Evolutionary conservation across 306 rosid species (phyloP), one percentile per base, ranked within the genome.

Genomic region (Quercus variabilis): DNA sequence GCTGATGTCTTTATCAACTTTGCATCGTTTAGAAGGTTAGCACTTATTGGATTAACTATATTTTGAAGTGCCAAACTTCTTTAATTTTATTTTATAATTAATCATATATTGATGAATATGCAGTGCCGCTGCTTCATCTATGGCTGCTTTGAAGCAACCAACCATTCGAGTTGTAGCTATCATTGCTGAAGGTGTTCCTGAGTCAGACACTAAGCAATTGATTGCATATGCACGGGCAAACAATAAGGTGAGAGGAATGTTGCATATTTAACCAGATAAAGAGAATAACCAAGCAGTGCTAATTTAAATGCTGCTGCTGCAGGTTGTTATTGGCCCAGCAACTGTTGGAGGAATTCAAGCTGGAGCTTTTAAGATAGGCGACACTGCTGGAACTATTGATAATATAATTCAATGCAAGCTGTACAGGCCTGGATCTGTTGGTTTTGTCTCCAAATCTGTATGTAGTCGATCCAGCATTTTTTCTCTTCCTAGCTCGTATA

Each of bases 371-470:
- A 96, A 93, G 92, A 96, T 96, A 25, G 99, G 99, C 76, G 99
- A 96, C 86, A 96, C 98, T 54, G 99, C 99, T 62, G 99, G 99
- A 86, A 96, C 97, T 59, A 96, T 96, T 75, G 99, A 96, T 79
- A 96, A 96, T 83, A 89, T 93, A 64, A 87, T 93, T 82, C 96
- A 90, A 1, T 89, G 96, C 99, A 93, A 96, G 89, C 86, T 96
- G 69, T 93, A 93, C 93, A 96, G 99, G 87, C 99, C 99, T 68
- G 99, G 99, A 90, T 96, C 99, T 63, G 96, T 96, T 88, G 99
- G 99, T 83, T 96, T 96, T 83, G 99, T 93, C 85, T 96, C 99
- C 80, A 96, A 96, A 96, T 93, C 99, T 70, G 99, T 96, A 90
- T 49, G 98, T 85, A 71, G 73, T 81, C 69, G 49, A 74, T 78